Evolutionary conservation across 495 filamentous ascomycete species (phyloP).

Genomic region (Neurospora discreta): DNA sequence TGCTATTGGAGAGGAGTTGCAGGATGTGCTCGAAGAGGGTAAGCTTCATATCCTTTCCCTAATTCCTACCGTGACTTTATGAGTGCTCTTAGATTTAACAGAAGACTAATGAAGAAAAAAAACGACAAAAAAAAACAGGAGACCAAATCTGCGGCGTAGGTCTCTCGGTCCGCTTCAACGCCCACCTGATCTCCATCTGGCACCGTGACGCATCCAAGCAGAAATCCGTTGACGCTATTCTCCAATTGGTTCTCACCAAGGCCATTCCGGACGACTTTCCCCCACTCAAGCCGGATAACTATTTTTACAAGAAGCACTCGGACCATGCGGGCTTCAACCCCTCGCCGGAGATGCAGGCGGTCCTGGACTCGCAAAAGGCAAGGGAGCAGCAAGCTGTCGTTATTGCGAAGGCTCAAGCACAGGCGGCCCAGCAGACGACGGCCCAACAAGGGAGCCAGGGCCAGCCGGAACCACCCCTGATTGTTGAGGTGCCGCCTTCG

Average conservation of each 20-base stretch:
- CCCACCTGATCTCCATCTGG: conserved; percentile 76
- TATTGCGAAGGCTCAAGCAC: conserved; percentile 10
- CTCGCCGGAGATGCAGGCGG: conserved; percentile 38
- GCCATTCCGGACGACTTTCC: conserved; percentile 57
- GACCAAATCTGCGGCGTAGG: conserved; percentile 74
- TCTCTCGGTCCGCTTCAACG: conserved; percentile 63
- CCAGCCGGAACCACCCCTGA: conserved; percentile 1
- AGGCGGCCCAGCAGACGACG: neutral
- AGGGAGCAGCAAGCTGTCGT: conserved; percentile 25
- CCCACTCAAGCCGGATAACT: conserved; percentile 45
- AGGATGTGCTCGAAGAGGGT: conserved; percentile 63
- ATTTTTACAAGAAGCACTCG: conserved; percentile 54
- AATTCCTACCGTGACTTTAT: neutral
- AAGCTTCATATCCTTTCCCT: conserved; percentile 13
- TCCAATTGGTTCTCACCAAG: conserved; percentile 55
- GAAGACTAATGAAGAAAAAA: neutral
- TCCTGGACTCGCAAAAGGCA: conserved; percentile 36
- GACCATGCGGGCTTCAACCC: conserved; percentile 48
- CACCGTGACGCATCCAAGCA: conserved; percentile 68
- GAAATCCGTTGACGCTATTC: conserved; percentile 58
- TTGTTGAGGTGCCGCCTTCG: conserved; percentile 8
- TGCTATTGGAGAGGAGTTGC: conserved; percentile 75
- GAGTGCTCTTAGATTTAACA: neutral
- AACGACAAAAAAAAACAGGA: conserved; percentile 28
- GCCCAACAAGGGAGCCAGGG: neutral